A percentile compares a stretch with the other conserved stretches of the same genome.
Conservation (phyloP, 345 rosid species). For the Carallia pectinifolia region DNA sequence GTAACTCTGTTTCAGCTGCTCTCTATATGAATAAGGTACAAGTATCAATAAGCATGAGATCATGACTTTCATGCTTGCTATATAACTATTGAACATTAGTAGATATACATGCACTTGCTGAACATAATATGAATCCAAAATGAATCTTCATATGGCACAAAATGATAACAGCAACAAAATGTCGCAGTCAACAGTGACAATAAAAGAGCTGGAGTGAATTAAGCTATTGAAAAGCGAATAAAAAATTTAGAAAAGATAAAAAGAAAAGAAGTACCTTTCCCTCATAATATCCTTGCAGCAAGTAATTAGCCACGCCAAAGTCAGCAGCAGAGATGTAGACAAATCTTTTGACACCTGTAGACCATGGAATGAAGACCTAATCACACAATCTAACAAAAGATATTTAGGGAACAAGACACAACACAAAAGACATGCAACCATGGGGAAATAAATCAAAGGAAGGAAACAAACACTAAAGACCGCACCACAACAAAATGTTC, state of each 20-base stretch:
- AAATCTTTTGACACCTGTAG: constrained; percentile 81
- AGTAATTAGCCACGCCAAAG: constrained; percentile 75
- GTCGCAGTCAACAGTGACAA: neutral
- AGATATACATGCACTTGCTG: no score
- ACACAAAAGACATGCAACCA: neutral
- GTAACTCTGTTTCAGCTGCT: constrained; percentile 92
- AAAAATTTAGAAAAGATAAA: neutral
- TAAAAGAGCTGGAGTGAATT: no score
- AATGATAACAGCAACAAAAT: neutral
- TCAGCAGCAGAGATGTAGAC: constrained; percentile 92
- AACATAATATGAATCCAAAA: no score
- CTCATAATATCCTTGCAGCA: constrained; percentile 82
- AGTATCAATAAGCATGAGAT: neutral
- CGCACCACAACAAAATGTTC: neutral
- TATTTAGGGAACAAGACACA: neutral
- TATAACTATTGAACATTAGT: neutral
- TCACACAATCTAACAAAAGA: neutral
- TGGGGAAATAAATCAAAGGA: neutral
- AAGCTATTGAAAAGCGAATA: no score
- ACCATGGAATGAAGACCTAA: neutral
- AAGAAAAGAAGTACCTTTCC: constrained; percentile 61
- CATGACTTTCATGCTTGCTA: neutral
- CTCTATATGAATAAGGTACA: constrained; percentile 46
- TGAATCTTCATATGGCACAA: no score
- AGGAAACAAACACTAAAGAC: neutral